Percentiles rank a stretch among this genome's conserved stretches.
phyloP scores from a whole-genome alignment of 2,329 filamentous ascomycete genomes.

The Arthrinium puccinioides region DNA sequence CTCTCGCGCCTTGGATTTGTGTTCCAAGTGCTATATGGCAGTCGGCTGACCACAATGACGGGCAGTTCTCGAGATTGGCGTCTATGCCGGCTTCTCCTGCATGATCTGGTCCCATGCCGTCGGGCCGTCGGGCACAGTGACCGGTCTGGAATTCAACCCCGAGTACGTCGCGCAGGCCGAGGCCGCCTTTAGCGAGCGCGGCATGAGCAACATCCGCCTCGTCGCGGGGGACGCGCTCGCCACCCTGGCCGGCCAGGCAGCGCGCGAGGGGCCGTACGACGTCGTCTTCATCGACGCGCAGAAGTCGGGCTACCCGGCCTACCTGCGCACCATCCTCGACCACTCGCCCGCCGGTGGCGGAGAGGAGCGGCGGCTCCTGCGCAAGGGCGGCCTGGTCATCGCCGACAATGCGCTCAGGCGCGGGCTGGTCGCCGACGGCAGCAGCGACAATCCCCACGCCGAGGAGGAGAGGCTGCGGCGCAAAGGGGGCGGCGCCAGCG shows the following conservation, averaged over 20 bases:
- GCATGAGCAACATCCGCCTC: constrained; percentile 37
- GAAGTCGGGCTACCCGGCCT: constrained; percentile 42
- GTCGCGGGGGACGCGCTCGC: constrained; percentile 36
- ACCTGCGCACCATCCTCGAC: constrained; percentile 37
- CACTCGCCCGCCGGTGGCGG: constrained; percentile 29
- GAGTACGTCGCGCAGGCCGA: constrained; percentile 35
- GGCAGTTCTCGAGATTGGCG: constrained; percentile 40
- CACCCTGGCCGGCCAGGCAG: constrained; percentile 13
- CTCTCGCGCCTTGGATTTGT: not conserved
- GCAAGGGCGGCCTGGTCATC: constrained; percentile 41
- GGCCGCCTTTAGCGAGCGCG: constrained; percentile 29
- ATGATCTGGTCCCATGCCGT: constrained; percentile 40
- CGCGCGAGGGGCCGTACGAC: constrained; percentile 37
- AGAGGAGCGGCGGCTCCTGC: constrained; percentile 31
- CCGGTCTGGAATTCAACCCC: constrained; percentile 35
- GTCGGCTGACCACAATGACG: not conserved
- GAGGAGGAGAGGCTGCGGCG: not conserved
- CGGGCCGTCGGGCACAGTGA: constrained; percentile 33
- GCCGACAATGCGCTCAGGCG: constrained; percentile 46
- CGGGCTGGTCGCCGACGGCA: constrained; percentile 38
- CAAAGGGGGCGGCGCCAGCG: constrained; percentile 3
- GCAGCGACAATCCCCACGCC: constrained; percentile 24
- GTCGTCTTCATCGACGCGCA: constrained; percentile 48
- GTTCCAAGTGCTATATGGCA: not conserved
- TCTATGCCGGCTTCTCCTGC: constrained; percentile 41